A percentile compares a stretch with the other conserved stretches of the same genome.
These are phyloP conservation scores for Pelargonium myrrhifolium DNA, from an alignment of 441 rosid species.

Conservation along the genomic window DNA sequence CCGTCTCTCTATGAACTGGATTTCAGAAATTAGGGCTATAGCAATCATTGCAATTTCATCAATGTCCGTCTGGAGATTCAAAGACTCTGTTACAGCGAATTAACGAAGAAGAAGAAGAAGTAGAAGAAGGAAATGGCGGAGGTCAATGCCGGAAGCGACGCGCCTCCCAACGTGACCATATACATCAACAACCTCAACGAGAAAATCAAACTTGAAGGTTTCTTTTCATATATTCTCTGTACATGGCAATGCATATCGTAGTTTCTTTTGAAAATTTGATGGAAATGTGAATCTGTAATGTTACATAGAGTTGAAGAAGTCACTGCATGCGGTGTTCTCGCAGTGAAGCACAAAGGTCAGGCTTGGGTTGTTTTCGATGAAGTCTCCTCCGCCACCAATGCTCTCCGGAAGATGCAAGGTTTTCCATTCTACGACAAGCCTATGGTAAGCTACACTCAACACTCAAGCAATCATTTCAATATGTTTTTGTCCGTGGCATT, in stretches of 20 bases:
- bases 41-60: no score
- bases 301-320: slow-evolving; percentile 73
- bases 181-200: slow-evolving; percentile 97
- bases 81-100: not conserved
- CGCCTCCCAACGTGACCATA: slow-evolving; percentile 61
- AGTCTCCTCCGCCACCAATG: slow-evolving; percentile 61
- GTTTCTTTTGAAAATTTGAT: not conserved
- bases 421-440: slow-evolving; percentile 88
- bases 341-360: slow-evolving; percentile 95
- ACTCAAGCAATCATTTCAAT: no score
- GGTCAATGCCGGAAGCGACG: slow-evolving; percentile 45
- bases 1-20: no score
- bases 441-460: slow-evolving; percentile 39
- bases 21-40: no score
- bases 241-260: not conserved
- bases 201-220: slow-evolving; percentile 88
- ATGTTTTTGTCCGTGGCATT: no score
- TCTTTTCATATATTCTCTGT: not conserved
- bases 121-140: slow-evolving; percentile 36
- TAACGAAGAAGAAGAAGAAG: not conserved
- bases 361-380: slow-evolving; percentile 95
- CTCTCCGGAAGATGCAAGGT: slow-evolving; percentile 75
- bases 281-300: not conserved
- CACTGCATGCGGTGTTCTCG: slow-evolving; percentile 76
- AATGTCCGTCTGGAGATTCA: not conserved